phyloP scores from a whole-genome alignment of 2,329 filamentous ascomycete species.

The Diaporthe velutina region DNA sequence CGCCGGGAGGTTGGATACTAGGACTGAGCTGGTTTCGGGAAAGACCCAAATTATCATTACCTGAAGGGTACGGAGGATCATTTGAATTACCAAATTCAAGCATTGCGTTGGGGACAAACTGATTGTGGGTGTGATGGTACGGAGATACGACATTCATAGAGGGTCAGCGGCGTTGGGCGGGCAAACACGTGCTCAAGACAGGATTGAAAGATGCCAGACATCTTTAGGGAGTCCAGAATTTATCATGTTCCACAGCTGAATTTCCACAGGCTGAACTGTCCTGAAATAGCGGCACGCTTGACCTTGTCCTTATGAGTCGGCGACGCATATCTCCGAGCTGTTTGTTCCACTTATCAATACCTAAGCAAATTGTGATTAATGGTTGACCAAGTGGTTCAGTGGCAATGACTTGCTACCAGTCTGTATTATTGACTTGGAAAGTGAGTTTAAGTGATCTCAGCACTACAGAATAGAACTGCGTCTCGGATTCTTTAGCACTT shows the following conservation, averaged over 20 bases:
- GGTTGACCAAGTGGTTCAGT: too few relatives aligned
- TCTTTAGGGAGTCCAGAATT: conserved; percentile 6
- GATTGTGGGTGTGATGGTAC: background rate
- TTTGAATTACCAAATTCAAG: background rate
- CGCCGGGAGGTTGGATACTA: conserved; percentile 49
- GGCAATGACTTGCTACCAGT: too few relatives aligned
- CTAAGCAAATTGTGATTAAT: too few relatives aligned
- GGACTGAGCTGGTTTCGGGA: background rate
- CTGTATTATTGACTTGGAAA: too few relatives aligned
- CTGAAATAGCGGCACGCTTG: too few relatives aligned
- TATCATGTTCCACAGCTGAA: background rate
- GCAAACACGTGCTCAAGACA: background rate
- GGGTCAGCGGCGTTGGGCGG: background rate
- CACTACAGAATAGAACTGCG: too few relatives aligned
- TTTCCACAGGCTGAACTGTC: background rate
- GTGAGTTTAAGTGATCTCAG: too few relatives aligned
- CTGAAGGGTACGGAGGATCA: background rate
- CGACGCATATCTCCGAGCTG: background rate
- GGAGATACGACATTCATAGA: background rate
- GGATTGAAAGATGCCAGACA: conserved; percentile 6
- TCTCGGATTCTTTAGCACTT: too few relatives aligned
- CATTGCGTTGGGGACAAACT: background rate
- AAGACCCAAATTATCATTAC: background rate
- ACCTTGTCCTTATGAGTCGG: too few relatives aligned
- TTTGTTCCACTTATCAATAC: too few relatives aligned